These are phyloP conservation scores for Jasminum sambac DNA, from an alignment of 257 asterid genomes.

Conservation along the genomic window DNA sequence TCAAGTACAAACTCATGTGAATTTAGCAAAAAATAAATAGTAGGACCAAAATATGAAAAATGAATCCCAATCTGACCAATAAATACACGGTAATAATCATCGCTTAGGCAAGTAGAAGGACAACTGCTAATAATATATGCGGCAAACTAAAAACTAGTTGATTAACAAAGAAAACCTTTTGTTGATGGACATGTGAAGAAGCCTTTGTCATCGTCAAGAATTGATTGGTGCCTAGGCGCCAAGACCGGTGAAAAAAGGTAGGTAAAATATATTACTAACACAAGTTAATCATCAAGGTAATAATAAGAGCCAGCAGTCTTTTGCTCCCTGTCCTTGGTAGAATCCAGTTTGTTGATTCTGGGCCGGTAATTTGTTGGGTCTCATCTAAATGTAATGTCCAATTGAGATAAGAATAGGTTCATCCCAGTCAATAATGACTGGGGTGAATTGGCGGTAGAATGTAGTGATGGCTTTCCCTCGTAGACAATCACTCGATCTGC, in stretches of 20 bases:
- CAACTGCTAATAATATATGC: conserved; percentile 6
- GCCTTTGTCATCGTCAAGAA: not conserved
- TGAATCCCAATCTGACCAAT: not conserved
- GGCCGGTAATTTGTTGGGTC: conserved; percentile 98
- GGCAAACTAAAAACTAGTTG: not conserved
- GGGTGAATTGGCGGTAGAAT: conserved; percentile 88
- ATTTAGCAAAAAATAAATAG: not conserved
- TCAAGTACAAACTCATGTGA: not conserved
- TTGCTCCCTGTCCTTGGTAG: conserved; percentile 97
- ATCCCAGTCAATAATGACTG: conserved; percentile 95
- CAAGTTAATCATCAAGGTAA: conserved; percentile 73
- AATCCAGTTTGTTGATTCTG: conserved; percentile 91
- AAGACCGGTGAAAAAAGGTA: conserved; percentile 14
- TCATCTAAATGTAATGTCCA: conserved; percentile 91
- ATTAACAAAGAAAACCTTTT: conserved; percentile 8
- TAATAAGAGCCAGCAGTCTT: conserved; percentile 91
- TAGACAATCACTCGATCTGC: conserved; percentile 96
- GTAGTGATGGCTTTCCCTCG: conserved; percentile 83
- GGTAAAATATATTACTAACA: conserved; percentile 1
- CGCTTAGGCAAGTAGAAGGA: not conserved
- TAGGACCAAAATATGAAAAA: not conserved
- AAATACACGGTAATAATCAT: conserved; percentile 14
- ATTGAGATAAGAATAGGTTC: conserved; percentile 94
- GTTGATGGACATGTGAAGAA: conserved; percentile 9
- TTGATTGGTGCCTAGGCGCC: conserved; percentile 3